Evolutionary conservation across 2,329 filamentous ascomycete species (phyloP).

Genomic region (Ophiostoma triangulosporum): DNA sequence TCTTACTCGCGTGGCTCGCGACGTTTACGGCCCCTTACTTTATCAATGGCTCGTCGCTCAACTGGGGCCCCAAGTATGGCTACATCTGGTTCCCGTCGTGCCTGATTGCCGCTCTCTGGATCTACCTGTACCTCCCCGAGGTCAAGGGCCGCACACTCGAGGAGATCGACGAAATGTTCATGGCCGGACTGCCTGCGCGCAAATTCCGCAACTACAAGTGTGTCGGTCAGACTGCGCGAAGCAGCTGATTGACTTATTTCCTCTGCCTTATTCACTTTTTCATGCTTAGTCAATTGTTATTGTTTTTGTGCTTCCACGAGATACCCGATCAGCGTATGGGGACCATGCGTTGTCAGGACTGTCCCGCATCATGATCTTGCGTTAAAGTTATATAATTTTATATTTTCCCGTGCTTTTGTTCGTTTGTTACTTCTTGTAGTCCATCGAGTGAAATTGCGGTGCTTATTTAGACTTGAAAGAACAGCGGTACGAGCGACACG

Average conservation of each 20-base stretch:
- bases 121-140: slow-evolving; percentile 38
- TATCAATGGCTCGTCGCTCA: slow-evolving; percentile 38
- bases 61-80: slow-evolving; percentile 45
- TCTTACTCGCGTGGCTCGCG: slow-evolving; percentile 42
- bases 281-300: neutral
- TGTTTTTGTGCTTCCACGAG: neutral
- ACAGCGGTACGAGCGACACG: too few species aligned
- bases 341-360: slow-evolving; percentile 8
- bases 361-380: slow-evolving; percentile 1
- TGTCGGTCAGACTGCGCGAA: slow-evolving; percentile 10
- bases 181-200: slow-evolving; percentile 26
- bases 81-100: slow-evolving; percentile 38
- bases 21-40: slow-evolving; percentile 47
- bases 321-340: slow-evolving; percentile 10
- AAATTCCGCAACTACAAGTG: slow-evolving; percentile 27
- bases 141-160: slow-evolving; percentile 38
- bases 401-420: neutral
- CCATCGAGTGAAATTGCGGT: neutral
- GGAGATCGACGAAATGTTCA: slow-evolving; percentile 41
- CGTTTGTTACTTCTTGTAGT: neutral
- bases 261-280: neutral
- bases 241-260: neutral
- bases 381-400: neutral
- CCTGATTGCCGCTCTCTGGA: slow-evolving; percentile 22
- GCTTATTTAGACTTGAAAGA: too few species aligned